A percentile compares a stretch with the other conserved stretches of the same genome.
These are phyloP conservation scores for Ceratocystis eucalypticola DNA, from an alignment of 2,329 filamentous ascomycete species.

Conservation along the genomic window DNA sequence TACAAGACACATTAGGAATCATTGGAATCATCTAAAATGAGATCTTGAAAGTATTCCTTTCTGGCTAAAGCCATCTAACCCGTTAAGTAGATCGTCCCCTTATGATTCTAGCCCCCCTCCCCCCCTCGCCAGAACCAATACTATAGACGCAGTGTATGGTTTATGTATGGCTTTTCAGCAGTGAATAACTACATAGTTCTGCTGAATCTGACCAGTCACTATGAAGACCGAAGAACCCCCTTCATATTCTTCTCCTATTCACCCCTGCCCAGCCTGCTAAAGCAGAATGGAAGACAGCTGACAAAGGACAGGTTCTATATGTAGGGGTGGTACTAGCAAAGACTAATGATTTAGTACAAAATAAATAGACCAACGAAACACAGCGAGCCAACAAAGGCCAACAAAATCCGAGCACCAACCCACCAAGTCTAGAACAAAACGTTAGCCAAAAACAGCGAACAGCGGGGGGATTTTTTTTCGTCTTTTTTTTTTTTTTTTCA, in stretches of 20 bases:
- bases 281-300: not conserved
- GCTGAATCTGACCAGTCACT: not conserved
- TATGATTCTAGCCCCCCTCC: too few relatives aligned
- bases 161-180: slow-evolving; percentile 7
- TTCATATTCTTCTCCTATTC: not conserved
- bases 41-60: too few relatives aligned
- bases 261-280: not conserved
- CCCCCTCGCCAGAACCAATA: not conserved
- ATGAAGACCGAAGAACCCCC: not conserved
- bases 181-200: not conserved
- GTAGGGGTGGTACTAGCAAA: slow-evolving; percentile 1
- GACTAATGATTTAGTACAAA: not conserved
- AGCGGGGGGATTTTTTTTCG: too few relatives aligned
- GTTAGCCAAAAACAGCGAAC: too few relatives aligned
- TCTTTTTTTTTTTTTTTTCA: too few relatives aligned
- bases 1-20: too few relatives aligned
- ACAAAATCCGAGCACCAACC: not conserved
- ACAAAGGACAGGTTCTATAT: not conserved
- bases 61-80: too few relatives aligned
- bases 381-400: not conserved
- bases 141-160: not conserved
- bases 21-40: too few relatives aligned
- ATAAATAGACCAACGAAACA: not conserved
- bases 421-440: not conserved
- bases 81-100: too few relatives aligned